Evolutionary conservation across 495 filamentous ascomycete species (phyloP), one percentile per base, ranked within the genome.

Genomic region (Filosporella fistucella): DNA sequence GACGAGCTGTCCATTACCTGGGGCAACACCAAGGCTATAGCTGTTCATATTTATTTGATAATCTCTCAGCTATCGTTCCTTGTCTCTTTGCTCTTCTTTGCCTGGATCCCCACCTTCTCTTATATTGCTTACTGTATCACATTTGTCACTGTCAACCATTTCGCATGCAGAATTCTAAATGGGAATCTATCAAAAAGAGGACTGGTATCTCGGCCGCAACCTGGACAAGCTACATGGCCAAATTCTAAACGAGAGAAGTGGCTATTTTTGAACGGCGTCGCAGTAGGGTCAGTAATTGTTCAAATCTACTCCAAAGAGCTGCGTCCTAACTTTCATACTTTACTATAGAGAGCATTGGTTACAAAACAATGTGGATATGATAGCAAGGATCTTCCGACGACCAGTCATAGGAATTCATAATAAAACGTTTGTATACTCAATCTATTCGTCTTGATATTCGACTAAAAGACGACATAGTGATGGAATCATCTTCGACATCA

Each of bases 341-440:
- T n/a, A n/a, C n/a, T n/a, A n/a, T 37, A 74, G 74, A 21, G 64
- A 71, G 26, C 67, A 75, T 52, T 82, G 82, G 72, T 63, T 86
- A 12, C 77, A 85, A 64, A 69, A 63, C 39, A 89, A 88, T 52
- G 66, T 91, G 44, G 75, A 95, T 57, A 75, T 82, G 11, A 63
- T 93, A 9, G 78, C 85, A 0, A 62, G 78, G 38, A 89, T 82
- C 21, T 95, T 94, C 59, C 80, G 84, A 40, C 75, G 89, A 6
- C 81, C 76, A 2, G 64, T 95, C 18, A 72, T 77, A 0, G 89
- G 88, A 14, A 74, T 94, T 14, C 89, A 90, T 51, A 95, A 91
- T 57, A 77, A 74, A 35, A 93, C 85, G 28, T n/a, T n/a, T n/a
- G n/a, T n/a, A n/a, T n/a, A n/a, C n/a, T n/a, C n/a, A n/a, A n/a